Conservation (phyloP, 805 yeast species). For the Myxozyma vanderwaltii region DNA sequence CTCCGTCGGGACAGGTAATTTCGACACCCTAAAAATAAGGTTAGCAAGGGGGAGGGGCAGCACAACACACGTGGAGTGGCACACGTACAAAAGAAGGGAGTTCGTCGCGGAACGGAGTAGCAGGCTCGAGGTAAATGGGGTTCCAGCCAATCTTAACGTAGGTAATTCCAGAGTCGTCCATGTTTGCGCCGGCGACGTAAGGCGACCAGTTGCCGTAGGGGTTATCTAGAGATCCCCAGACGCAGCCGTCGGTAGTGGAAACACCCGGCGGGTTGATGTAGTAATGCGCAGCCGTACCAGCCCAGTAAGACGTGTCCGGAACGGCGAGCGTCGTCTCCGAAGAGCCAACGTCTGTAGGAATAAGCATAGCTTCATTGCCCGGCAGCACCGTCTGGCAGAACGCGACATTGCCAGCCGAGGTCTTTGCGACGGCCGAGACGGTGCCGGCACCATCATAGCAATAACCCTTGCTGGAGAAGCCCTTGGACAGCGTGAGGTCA, state of each 20-base stretch:
- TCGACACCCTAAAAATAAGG: conserved; percentile 60
- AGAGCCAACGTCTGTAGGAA: conserved; percentile 70
- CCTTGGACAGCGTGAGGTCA: conserved; percentile 67
- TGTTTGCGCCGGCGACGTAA: conserved; percentile 88
- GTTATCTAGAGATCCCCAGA: conserved; percentile 73
- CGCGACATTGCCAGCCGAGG: conserved; percentile 65
- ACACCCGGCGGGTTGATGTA: conserved; percentile 85
- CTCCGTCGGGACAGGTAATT: conserved; percentile 69
- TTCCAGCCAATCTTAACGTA: conserved; percentile 89
- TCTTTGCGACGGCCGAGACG: conserved; percentile 60
- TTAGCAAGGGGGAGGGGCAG: too few species aligned
- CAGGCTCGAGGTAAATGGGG: conserved; percentile 72
- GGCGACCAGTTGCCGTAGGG: conserved; percentile 92
- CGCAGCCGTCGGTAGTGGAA: conserved; percentile 71
- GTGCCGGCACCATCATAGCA: conserved; percentile 75
- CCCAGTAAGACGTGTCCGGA: conserved; percentile 65
- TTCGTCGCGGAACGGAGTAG: conserved; percentile 54
- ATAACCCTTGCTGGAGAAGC: conserved; percentile 57
- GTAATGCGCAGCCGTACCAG: conserved; percentile 78
- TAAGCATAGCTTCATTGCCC: conserved; percentile 92
- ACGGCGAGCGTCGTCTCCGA: conserved; percentile 68
- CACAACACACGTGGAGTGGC: background rate
- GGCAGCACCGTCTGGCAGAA: conserved; percentile 93
- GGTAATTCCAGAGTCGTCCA: conserved; percentile 64
- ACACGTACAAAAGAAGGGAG: conserved; percentile 25